Percentiles rank a stretch among this genome's conserved stretches.
Evolutionary conservation across 345 rosid genomes (phyloP).

Genomic region (Citrus trifoliata): DNA sequence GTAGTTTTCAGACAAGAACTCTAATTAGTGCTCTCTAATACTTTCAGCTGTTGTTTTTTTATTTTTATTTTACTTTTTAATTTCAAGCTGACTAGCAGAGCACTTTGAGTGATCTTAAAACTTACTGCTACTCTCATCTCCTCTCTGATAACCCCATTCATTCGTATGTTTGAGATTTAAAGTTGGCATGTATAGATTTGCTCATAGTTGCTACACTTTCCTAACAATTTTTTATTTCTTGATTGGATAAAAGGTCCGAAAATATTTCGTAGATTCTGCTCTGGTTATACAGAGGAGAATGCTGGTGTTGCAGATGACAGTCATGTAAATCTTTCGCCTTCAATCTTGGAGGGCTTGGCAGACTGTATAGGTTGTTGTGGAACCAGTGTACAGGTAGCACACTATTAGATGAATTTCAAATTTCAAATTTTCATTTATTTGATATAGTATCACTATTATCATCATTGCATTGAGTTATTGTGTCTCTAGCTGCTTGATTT

Average conservation of each 20-base stretch:
- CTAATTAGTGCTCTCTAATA: background rate
- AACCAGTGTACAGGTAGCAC: constrained; percentile 35
- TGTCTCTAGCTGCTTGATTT: background rate
- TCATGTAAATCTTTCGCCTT: constrained; percentile 16
- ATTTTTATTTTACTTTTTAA: background rate
- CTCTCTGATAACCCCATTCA: too few relatives aligned
- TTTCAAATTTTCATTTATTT: background rate
- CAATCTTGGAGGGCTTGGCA: constrained; percentile 67
- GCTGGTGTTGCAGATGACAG: constrained; percentile 31
- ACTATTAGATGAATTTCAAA: background rate
- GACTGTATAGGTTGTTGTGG: constrained; percentile 57
- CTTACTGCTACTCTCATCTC: background rate
- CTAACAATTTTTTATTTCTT: constrained; percentile 14
- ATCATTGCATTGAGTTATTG: background rate
- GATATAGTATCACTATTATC: background rate
- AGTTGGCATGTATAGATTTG: background rate
- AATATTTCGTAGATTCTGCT: constrained; percentile 49
- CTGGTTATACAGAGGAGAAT: constrained; percentile 29
- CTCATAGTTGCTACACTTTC: background rate
- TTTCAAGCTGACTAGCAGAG: background rate
- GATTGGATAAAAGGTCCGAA: constrained; percentile 55
- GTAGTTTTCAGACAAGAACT: background rate
- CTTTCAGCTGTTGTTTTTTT: background rate
- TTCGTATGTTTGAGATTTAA: background rate
- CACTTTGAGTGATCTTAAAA: background rate